Evolutionary conservation across 2,329 filamentous ascomycete genomes (phyloP), one percentile per base, ranked within the genome.

Genomic region (Microsporum canis): DNA sequence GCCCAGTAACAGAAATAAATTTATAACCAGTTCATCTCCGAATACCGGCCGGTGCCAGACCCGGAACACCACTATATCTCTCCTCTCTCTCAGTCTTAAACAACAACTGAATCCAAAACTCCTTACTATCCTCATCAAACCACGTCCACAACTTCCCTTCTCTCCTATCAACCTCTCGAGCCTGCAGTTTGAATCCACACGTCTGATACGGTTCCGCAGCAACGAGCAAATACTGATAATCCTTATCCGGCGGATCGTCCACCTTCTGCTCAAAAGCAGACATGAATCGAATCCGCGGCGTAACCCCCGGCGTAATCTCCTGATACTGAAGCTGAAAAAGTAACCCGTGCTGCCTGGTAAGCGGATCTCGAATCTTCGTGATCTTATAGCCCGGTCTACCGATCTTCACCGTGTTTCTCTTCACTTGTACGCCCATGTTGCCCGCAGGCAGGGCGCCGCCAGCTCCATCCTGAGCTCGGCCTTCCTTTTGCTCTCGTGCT

Each of bases 71-170:
- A 68, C 80, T 83, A 68, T 85, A 97, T 63, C 91, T 82, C 81
- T 96, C 92, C 77, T 97, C 94, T 65, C 94, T 85, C 80, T 99
- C 94, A 43, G 94, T 97, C 83, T 96, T 94, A 78, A 97, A 99
- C 80, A 97, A 88, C 66, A 99, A 83, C 79, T 97, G 94, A 45
- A 96, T 84, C 89, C 91, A 97, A 72, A 95, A 99, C 78, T 97
- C 92, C 80, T 95, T 96, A 65, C 87, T 85, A 73, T 99, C 94
- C 63, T 88, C 86, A 76, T 99, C 94, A 80, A 91, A 99, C 86
- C 91, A 97, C 60, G 84, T 88, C 82, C 92, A 99, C 75, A 91
- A 94, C 69, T 87, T 83, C 61, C 89, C 91, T 66, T 95, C 91
- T 29, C 88, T 82, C 68, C 91, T 84, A 77, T 99, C 94, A 63